Evolutionary conservation across 2,329 filamentous ascomycete species (phyloP), one percentile per base, ranked within the genome.

Genomic region (Xylariaceae sp.): DNA sequence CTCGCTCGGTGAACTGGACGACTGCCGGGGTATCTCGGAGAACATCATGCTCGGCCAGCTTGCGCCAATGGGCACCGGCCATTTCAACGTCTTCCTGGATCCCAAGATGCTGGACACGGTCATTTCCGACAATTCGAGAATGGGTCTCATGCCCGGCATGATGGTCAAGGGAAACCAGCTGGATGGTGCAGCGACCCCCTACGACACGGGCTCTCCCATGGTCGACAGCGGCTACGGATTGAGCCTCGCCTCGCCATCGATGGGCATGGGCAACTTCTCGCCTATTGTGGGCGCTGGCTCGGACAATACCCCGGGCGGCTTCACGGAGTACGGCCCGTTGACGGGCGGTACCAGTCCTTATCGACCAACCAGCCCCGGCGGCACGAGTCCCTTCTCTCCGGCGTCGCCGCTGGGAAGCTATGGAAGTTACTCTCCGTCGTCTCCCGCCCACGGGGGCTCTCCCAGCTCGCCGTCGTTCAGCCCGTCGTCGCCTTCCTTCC

Each of bases 11-110:
- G 92, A 98, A 64, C 75, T 98, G 21, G 92, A 98, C 59, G 92
- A 98, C 65, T 98, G 94, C 69, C 85, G 88, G 44, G 92, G 92
- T 73, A 90, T 98, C 35, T 97, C 92, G 12, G 92, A 98, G 68
- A 98, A 98, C 68, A 83, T 98, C 60, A 98, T 98, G 78, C 78
- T 98, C 47, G 92, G 92, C 47, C 92, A 98, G 68, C 78, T 97
- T 67, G 92, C 94, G 4, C 92, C 94, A 19, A 90, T 95, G 75
- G 92, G 92, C 47, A 98, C 94, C 41, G 92, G 92, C 48, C 88
- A 95, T 64, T 90, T 98, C 55, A 88, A 98, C 50, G 81, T 97
- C 38, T 81, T 89, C 52, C 75, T 98, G 51, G 94, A 98, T 60
- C 88, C 88, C 50, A 85, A 85, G 65, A 94, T 98, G 87, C 78